Base-by-base conservation (phyloP, 139 green algal species). In the Klebsormidium nitens region DNA sequence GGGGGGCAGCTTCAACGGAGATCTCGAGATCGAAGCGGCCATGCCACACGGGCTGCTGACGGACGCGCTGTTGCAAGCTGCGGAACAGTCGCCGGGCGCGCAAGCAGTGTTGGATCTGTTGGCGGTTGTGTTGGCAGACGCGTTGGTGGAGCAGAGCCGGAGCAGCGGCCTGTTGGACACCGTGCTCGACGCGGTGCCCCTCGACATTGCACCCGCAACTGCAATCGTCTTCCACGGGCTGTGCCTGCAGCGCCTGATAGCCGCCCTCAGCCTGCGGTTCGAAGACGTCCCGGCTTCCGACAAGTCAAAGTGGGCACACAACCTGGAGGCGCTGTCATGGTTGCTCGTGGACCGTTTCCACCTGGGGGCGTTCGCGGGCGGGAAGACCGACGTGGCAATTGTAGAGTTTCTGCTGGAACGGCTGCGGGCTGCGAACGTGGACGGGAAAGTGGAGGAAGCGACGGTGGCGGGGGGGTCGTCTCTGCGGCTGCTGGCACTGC, bases 321-420 rank as follows among this genome's bases (percentile, higher is more conserved):
- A 76, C 42, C 19, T 77, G 31, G 70, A 77, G 32, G 62, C 44
- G 14, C 64, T 77, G 8, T 35, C n/a, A 5, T 36, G 11, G 5
- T 19, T 77, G 34, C 70, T 77, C 1, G 70, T 61, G 4, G 70
- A 77, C 47, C 34, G 32, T n/a, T 63, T 66, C 1, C 44, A 67
- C 28, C 52, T 69, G 32, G 70, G 70, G 19, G 68, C 64, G 26
- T 77, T 77, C 42, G 17, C 47, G 3, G 17, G 36, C 34, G 26
- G 8, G 0, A 37, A 64, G 39, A 29, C 64, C 5, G 29, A 31
- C 17, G 49, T 32, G 37, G 23, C 34, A 23, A 63, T 77, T n/a
- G 29, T 77, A 63, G 17, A 75, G 5, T 77, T 77, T 23, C 40
- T 77, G 35, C 36, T 77, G 50, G 29, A 32, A 8, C 8, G 75